Conservation (phyloP, 371 early-diverging fungal species). For the Choanephora cucurbitarum region DNA sequence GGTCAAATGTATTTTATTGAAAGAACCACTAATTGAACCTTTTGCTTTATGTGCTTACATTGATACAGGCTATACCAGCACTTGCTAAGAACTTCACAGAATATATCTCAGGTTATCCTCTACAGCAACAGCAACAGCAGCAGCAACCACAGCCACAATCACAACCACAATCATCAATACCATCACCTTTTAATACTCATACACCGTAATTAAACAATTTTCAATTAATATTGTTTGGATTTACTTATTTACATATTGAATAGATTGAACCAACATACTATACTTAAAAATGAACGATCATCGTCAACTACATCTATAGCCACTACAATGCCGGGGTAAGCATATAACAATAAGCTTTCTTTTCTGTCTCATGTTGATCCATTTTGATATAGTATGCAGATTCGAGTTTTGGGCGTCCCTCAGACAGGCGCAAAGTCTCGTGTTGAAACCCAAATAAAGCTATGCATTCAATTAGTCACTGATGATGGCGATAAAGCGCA, state of each 20-base stretch:
- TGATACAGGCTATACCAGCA: constrained; percentile 49
- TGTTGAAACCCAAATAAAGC: constrained; percentile 86
- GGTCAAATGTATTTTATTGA: not conserved
- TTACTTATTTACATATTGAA: too few species aligned
- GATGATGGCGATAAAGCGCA: constrained; percentile 63
- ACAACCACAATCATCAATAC: not conserved
- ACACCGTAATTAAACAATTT: not conserved
- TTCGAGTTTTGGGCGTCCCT: constrained; percentile 74
- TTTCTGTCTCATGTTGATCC: not conserved
- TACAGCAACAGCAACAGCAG: constrained; percentile 16
- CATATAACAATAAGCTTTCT: not conserved
- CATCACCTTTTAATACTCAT: constrained; percentile 3
- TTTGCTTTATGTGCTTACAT: not conserved
- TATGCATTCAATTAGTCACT: constrained; percentile 73
- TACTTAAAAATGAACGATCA: not conserved
- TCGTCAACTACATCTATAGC: not conserved
- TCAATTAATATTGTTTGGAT: too few species aligned
- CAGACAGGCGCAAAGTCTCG: constrained; percentile 74
- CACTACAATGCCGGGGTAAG: constrained; percentile 21
- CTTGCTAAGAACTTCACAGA: constrained; percentile 50
- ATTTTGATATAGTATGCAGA: constrained; percentile 49
- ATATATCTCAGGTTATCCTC: constrained; percentile 39
- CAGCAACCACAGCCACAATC: not conserved
- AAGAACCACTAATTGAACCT: not conserved
- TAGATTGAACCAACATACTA: not conserved